Evolutionary conservation across 352 stramenopile genomes (phyloP), one percentile per base, ranked within the genome.

Genomic region (Pythium phragmiticola): DNA sequence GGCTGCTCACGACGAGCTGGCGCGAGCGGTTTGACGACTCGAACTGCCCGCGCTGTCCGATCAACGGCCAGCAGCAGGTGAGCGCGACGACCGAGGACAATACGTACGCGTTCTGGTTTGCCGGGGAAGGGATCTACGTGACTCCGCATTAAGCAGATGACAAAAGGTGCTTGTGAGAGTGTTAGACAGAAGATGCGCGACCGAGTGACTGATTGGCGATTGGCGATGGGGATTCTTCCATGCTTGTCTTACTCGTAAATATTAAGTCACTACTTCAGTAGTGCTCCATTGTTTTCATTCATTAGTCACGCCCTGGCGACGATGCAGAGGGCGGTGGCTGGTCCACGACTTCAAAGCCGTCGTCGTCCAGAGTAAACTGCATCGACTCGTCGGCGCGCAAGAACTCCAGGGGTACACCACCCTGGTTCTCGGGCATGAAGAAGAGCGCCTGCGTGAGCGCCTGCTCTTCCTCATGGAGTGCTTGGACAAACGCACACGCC

Each of bases 31-130:
- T 92, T 60, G 79, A 94, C 63, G 74, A 92, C 73, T 86, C 62
- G 37, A 94, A 94, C 68, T 94, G 86, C 50, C 84, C 84, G 17
- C 76, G 71, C 28, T 94, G 86, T 58, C 86, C 86, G 49, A 94
- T 94, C 68, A 90, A 92, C 62, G 86, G 86, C 19, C 86, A 94
- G 69, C 86, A 94, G 65, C 82, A 94, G 72, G 86, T 94, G 43
- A 92, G 82, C 61, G 77, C 77, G 0, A 80, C 60, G 36, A 62
- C 73, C n/a, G 67, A 74, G 16, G 77, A 74, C 52, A 64, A 69
- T n/a, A 79, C 82, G 37, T 65, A 71, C 53, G 83, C 82, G 52
- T 62, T 91, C 28, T 94, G 86, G 86, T 92, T 89, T 45, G 86
- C 86, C 36, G 84, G 74, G 50, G 86, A 94, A 57, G 86, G 86